Base-by-base conservation (phyloP, 1,284 basidiomycete species). In the Rhodotorula mucilaginosa region DNA sequence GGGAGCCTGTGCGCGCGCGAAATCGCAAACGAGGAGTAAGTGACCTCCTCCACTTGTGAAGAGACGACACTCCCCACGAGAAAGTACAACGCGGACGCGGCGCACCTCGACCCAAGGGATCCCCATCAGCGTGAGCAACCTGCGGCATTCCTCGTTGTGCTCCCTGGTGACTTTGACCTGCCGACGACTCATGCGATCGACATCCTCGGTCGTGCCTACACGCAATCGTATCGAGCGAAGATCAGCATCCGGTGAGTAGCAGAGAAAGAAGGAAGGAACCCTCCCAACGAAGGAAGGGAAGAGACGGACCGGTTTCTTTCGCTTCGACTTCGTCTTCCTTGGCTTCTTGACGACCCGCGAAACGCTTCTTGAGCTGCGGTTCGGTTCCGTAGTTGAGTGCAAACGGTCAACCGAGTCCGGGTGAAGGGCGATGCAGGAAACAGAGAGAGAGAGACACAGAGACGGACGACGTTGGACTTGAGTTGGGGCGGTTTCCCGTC, bases 401-500 rank as follows among this genome's bases (percentile, higher is more conserved):
- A 3, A 16, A 26, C 1, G 19, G 49, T 19, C 49, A 23, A 51
- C 12, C 1, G 34, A 29, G 34, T 16, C n/a, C 47, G 13, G 52
- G 58, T 23, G 48, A 4, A 4, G 39, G 18, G 39, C 21, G 46
- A 4, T 12, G 44, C 34, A 46, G 39, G 23, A 63, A 13, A 46
- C 5, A 34, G 16, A 51, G 19, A 51, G 49, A 51, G 13, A 23
- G 49, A 21, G 49, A 51, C 7, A 3, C 10, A 0, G 10, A 18
- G 19, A 88, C 92, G 79, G 78, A 97, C 94, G 77, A 99, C 94
- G 66, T 93, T 93, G 69, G 92, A 89, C 83, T 99, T 99, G 81
- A 99, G 84, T 73, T 98, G 94, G 61, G 96, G 96, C 1, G 96
- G 97, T 81, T 96, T 97, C 15, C 97, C 97, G 82, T 99, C 97